These are phyloP conservation scores for Jamesozyma hellenica DNA, from an alignment of 805 yeast genomes.

Conservation along the genomic window DNA sequence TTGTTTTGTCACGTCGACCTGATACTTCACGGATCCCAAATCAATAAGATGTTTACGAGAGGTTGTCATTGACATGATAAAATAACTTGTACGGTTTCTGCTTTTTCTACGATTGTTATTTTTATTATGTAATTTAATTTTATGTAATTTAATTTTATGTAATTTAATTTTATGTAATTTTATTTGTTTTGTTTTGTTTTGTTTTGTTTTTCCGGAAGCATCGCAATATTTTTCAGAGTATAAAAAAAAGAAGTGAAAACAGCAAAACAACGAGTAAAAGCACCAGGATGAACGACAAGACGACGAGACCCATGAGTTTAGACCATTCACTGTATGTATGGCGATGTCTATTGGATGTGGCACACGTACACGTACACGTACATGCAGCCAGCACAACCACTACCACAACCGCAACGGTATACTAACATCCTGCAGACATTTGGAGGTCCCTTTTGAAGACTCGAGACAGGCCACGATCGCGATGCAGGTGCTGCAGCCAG, in stretches of 20 bases:
- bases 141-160: no score
- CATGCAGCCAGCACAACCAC: no score
- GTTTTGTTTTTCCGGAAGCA: no score
- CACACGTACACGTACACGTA: no score
- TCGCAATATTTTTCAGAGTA: no score
- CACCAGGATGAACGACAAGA: no score
- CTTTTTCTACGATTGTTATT: not conserved
- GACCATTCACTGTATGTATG: conserved; percentile 15
- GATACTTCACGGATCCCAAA: not conserved
- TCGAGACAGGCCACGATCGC: conserved; percentile 56
- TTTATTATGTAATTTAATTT: no score
- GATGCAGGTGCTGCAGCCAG: conserved; percentile 51
- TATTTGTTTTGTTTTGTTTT: no score
- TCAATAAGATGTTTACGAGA: not conserved
- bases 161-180: no score
- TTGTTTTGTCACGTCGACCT: conserved; percentile 4
- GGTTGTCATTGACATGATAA: not conserved
- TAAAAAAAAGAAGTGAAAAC: not conserved
- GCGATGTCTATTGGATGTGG: no score
- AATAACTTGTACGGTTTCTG: not conserved
- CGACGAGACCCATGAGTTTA: conserved; percentile 5
- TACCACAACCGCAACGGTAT: no score
- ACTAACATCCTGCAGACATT: conserved; percentile 24
- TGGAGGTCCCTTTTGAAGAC: conserved; percentile 56
- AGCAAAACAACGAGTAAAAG: no score